A percentile compares a stretch with the other conserved stretches of the same genome.
Evolutionary conservation across 2,329 filamentous ascomycete species (phyloP).

Genomic region (Dendrostoma leiphaemia): DNA sequence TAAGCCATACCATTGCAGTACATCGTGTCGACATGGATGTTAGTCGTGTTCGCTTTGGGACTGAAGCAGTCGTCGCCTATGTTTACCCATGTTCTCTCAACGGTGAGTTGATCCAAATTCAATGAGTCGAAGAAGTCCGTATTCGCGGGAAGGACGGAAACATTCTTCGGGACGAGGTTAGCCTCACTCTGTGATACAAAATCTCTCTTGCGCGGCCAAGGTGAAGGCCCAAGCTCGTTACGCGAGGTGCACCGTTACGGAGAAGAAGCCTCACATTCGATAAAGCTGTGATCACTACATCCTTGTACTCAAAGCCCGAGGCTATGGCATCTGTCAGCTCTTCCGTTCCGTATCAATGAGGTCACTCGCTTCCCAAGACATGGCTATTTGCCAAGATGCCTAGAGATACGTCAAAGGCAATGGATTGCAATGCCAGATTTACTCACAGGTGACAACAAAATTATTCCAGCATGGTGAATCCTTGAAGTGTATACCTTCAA

Average conservation of each 20-base stretch:
- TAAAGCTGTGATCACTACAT: slow-evolving; percentile 52
- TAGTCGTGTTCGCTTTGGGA: slow-evolving; percentile 57
- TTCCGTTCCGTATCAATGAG: too few species aligned
- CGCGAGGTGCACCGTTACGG: too few species aligned
- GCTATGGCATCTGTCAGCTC: too few species aligned
- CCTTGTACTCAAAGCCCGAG: slow-evolving; percentile 28
- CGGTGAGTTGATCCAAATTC: slow-evolving; percentile 52
- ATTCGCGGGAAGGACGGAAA: slow-evolving; percentile 51
- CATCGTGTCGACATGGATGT: slow-evolving; percentile 57
- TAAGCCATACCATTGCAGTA: slow-evolving; percentile 57
- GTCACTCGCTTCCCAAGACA: too few species aligned
- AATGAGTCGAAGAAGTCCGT: slow-evolving; percentile 62
- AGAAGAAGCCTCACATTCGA: slow-evolving; percentile 34
- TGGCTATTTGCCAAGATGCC: too few species aligned
- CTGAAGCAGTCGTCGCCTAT: slow-evolving; percentile 62
- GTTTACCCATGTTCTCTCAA: slow-evolving; percentile 50
- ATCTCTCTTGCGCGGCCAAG: too few species aligned
- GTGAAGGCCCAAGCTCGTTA: too few species aligned
- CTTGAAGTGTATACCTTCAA: slow-evolving; percentile 57
- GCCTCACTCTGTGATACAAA: too few species aligned
- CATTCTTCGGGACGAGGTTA: slow-evolving; percentile 23
- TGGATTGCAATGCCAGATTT: too few species aligned
- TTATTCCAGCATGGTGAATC: slow-evolving; percentile 65
- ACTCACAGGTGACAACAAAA: slow-evolving; percentile 55
- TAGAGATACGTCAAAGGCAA: not conserved